A percentile compares a stretch with the other conserved stretches of the same genome.
Conservation (phyloP, 345 rosid species). For the Pistacia integerrima region DNA sequence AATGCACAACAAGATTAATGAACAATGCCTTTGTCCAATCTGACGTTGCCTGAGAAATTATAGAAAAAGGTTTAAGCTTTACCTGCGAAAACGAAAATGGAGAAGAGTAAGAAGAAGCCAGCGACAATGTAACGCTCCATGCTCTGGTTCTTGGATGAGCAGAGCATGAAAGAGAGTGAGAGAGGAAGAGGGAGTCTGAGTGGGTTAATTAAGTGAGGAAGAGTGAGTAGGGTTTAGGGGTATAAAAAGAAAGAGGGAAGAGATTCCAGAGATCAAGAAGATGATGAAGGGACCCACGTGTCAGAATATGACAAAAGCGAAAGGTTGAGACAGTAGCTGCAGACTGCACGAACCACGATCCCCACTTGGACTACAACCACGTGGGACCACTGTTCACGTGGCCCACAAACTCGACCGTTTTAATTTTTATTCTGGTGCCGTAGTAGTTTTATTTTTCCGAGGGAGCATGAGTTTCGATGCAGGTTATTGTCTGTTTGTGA, state of each 20-base stretch:
- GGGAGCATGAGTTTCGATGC: background rate
- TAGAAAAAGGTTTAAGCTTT: background rate
- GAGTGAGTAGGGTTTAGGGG: background rate
- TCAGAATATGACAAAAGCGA: conserved; percentile 14
- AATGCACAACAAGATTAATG: background rate
- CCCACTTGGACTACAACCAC: background rate
- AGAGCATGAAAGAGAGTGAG: background rate
- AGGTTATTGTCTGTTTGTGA: background rate
- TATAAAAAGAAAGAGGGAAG: background rate
- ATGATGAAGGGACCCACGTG: conserved; percentile 13
- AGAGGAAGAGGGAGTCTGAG: background rate
- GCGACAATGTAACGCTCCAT: conserved; percentile 28
- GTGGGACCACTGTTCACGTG: background rate
- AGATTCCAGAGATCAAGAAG: conserved; percentile 6
- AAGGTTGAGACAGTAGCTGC: background rate
- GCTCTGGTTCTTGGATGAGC: conserved; percentile 7
- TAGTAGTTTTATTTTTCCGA: background rate
- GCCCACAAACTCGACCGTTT: conserved; percentile 21
- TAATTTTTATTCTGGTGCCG: background rate
- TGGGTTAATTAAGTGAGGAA: background rate
- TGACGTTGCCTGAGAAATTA: background rate
- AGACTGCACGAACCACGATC: background rate
- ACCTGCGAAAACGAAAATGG: conserved; percentile 34
- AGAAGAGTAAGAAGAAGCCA: conserved; percentile 8
- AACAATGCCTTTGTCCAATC: background rate